Evolutionary conservation across 73 alveolate genomes (phyloP).

Genomic region (Tetrahymena malaccensis): DNA sequence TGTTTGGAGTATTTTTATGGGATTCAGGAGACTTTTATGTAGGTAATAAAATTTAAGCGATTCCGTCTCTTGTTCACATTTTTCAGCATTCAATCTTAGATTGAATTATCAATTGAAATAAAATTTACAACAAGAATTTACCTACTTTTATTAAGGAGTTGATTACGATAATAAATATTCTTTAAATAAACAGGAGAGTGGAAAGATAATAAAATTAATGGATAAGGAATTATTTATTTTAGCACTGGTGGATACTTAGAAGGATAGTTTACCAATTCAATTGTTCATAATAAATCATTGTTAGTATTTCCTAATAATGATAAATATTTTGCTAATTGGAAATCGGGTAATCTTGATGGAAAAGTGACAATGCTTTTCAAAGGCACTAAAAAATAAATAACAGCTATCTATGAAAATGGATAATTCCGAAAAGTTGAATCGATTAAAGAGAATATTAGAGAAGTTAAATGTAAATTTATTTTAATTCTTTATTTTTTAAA

Average conservation of each 20-base stretch:
- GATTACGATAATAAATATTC: background rate
- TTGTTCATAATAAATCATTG: background rate
- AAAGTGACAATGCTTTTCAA: background rate
- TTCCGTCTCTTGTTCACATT: background rate
- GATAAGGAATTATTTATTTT: background rate
- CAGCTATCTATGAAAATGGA: background rate
- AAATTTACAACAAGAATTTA: no score
- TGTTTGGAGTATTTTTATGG: background rate
- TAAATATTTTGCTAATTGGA: background rate
- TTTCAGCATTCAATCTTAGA: no score
- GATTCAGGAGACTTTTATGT: background rate
- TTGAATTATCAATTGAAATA: no score
- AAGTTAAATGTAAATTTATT: background rate
- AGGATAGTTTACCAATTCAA: background rate
- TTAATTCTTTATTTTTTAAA: background rate
- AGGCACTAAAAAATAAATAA: background rate
- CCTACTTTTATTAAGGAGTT: background rate
- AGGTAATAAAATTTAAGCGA: background rate
- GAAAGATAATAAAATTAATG: background rate
- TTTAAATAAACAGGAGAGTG: background rate
- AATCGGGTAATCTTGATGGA: background rate
- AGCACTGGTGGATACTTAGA: background rate
- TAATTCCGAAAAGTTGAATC: background rate
- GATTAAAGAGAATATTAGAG: background rate
- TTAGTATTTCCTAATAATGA: background rate